phyloP scores from a whole-genome alignment of 352 stramenopile species.

The Sclerospora graminicola region DNA sequence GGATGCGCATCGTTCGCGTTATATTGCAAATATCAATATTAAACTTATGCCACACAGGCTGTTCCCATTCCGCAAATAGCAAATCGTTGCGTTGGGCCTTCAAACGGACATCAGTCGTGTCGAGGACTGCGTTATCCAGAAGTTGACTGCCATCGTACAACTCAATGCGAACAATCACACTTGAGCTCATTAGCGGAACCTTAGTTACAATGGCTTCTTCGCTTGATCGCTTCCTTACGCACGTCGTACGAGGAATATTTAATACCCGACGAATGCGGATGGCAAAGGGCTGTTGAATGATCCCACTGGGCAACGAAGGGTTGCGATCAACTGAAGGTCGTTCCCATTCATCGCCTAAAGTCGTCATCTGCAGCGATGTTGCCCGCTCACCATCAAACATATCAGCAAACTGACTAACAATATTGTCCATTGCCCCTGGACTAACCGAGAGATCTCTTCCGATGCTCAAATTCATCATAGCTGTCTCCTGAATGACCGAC shows the following conservation, averaged over 20 bases:
- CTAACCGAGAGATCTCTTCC: slow-evolving; percentile 41
- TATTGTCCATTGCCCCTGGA: slow-evolving; percentile 20
- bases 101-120: slow-evolving; percentile 61
- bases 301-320: slow-evolving; percentile 33
- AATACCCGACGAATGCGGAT: slow-evolving; percentile 70
- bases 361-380: slow-evolving; percentile 63
- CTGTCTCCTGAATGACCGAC: slow-evolving; percentile 76
- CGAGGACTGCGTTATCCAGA: slow-evolving; percentile 54
- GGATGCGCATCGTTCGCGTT: slow-evolving; percentile 61
- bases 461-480: slow-evolving; percentile 69
- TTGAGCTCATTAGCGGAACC: slow-evolving; percentile 45
- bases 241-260: slow-evolving; percentile 74
- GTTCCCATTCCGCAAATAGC: slow-evolving; percentile 62
- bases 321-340: slow-evolving; percentile 28
- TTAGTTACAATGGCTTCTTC: slow-evolving; percentile 48
- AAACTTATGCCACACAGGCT: slow-evolving; percentile 71
- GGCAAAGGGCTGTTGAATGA: slow-evolving; percentile 52
- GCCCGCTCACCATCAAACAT: slow-evolving; percentile 43
- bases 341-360: slow-evolving; percentile 59
- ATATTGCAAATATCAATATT: slow-evolving; percentile 64
- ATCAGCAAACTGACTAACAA: slow-evolving; percentile 47
- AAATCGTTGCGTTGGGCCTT: slow-evolving; percentile 62
- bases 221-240: slow-evolving; percentile 48
- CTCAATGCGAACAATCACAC: slow-evolving; percentile 64
- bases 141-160: slow-evolving; percentile 67